Percentiles rank a stretch among this genome's conserved stretches.
These are phyloP conservation scores for Emergomyces orientalis DNA, from an alignment of 2,329 filamentous ascomycete genomes.

Conservation along the genomic window DNA sequence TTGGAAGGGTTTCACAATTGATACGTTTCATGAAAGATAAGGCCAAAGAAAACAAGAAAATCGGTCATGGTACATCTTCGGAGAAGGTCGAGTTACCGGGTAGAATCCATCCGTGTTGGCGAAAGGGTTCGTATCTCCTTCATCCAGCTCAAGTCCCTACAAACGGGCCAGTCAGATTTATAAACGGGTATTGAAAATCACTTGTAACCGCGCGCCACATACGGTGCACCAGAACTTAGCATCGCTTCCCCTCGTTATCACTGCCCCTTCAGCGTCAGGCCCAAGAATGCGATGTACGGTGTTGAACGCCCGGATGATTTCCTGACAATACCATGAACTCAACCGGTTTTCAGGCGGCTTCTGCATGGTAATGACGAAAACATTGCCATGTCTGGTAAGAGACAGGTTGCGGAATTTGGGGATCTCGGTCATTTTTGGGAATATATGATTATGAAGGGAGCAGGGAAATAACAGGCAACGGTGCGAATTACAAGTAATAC, in stretches of 20 bases:
- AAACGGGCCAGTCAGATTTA: not conserved
- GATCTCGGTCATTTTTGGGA: constrained; percentile 19
- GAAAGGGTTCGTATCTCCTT: constrained; percentile 41
- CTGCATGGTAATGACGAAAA: constrained; percentile 47
- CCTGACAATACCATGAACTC: constrained; percentile 37
- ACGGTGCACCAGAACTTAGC: constrained; percentile 42
- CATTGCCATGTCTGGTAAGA: constrained; percentile 39
- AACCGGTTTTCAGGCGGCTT: constrained; percentile 48
- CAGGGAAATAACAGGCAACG: not conserved
- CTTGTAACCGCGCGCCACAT: constrained; percentile 1
- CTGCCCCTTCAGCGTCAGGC: constrained; percentile 41
- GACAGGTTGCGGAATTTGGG: constrained; percentile 35
- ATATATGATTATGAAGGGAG: not conserved
- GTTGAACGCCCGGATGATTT: constrained; percentile 43
- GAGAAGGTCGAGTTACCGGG: constrained; percentile 42
- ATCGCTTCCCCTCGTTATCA: constrained; percentile 45
- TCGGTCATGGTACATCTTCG: not conserved
- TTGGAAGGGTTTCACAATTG: too few relatives aligned
- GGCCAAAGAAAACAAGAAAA: constrained; percentile 29
- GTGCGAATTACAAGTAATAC: not conserved
- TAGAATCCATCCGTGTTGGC: constrained; percentile 51
- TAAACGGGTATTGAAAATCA: not conserved
- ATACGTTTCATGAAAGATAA: constrained; percentile 25
- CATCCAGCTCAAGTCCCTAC: constrained; percentile 39
- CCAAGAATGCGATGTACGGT: constrained; percentile 41